A percentile compares a stretch with the other conserved stretches of the same genome.
These are phyloP conservation scores for Lasiodiplodia gonubiensis DNA, from an alignment of 2,329 filamentous ascomycete species.

Conservation along the genomic window DNA sequence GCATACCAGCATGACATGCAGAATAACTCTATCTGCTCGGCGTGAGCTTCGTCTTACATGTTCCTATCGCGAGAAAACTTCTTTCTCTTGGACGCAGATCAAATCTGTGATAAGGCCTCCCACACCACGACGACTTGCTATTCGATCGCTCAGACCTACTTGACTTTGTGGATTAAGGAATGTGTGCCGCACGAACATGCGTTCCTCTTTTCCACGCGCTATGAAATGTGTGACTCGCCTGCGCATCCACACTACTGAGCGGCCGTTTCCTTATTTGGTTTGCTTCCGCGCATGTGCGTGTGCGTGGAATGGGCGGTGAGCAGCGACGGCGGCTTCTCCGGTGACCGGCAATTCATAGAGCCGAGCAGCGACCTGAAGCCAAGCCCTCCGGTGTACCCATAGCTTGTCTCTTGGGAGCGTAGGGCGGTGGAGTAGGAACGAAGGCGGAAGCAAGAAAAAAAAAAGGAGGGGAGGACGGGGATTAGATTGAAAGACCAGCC, in stretches of 20 bases:
- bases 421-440: neutral
- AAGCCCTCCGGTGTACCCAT: neutral
- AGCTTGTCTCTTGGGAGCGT: neutral
- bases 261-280: neutral
- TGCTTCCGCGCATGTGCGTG: neutral
- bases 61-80: neutral
- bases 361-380: neutral
- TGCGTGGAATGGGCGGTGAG: neutral
- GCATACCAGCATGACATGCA: neutral
- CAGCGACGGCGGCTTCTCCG: neutral
- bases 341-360: neutral
- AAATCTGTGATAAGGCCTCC: neutral
- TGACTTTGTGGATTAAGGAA: neutral
- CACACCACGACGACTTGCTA: neutral
- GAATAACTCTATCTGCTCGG: neutral
- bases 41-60: neutral
- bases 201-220: neutral
- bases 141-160: neutral
- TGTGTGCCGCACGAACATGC: neutral
- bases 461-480: neutral
- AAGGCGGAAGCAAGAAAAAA: neutral
- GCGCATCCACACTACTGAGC: neutral
- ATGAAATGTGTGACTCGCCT: neutral
- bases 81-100: neutral
- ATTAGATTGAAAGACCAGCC: neutral